Percentiles rank a stretch among this genome's conserved stretches.
These are phyloP conservation scores for Saitozyma podzolica DNA, from an alignment of 768 basidiomycete species.

Conservation along the genomic window DNA sequence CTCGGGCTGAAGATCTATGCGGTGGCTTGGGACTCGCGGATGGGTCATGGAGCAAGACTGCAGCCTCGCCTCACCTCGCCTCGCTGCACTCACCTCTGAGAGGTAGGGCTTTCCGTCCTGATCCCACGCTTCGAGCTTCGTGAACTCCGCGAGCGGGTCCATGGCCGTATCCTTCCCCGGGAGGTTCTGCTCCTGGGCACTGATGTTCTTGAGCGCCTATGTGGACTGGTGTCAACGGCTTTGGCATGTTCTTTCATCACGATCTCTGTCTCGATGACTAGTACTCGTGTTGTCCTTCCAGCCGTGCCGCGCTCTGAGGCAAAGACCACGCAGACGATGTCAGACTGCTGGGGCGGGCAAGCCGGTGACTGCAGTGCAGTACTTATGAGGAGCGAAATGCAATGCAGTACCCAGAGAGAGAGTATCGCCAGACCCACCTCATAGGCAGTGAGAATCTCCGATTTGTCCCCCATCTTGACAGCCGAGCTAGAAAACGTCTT, in stretches of 20 bases:
- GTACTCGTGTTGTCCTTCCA: not conserved
- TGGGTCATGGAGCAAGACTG: not conserved
- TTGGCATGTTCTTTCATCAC: not conserved
- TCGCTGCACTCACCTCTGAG: conserved; percentile 42
- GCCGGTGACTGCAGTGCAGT: not conserved
- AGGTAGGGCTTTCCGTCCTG: conserved; percentile 59
- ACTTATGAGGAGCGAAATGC: not conserved
- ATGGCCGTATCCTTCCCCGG: conserved; percentile 61
- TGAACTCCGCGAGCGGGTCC: conserved; percentile 53
- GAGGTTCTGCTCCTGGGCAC: conserved; percentile 56
- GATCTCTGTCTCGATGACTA: not conserved
- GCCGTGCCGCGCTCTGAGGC: not conserved
- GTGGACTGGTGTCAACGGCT: not conserved
- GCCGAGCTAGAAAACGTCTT: no score
- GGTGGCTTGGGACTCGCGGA: not conserved
- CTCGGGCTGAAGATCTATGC: not conserved
- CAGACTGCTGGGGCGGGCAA: not conserved
- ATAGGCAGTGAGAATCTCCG: conserved; percentile 46
- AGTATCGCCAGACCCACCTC: conserved; percentile 19
- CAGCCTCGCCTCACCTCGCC: not conserved
- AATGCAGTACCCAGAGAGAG: not conserved
- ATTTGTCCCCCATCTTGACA: conserved; percentile 33
- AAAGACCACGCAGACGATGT: not conserved
- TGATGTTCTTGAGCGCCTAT: conserved; percentile 41
- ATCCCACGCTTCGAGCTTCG: conserved; percentile 58